Evolutionary conservation across 2,329 filamentous ascomycete genomes (phyloP), one percentile per base, ranked within the genome.

Genomic region (Nemania abortiva): DNA sequence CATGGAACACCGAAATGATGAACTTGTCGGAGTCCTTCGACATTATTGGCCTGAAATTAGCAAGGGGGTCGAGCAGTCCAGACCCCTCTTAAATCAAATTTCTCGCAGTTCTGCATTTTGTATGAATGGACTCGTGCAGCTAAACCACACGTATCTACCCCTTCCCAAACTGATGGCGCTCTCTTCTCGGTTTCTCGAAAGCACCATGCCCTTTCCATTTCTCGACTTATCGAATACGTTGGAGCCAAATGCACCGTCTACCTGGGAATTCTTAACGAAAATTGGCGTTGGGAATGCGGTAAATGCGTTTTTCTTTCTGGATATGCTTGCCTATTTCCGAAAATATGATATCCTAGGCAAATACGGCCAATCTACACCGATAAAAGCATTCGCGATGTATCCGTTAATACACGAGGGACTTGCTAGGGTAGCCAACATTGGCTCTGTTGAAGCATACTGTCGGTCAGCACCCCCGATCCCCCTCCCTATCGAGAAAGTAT

Each of bases 21-120:
- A 59, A 34, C 56, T 65, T 24, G 22, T 54, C n/a, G 55, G 31
- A 24, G 22, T 59, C 10, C 39, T 60, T 6, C 56, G 34, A n/a
- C 1, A 20, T n/a, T 20, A 55, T 22, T 60, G 55, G 63, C 22
- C 42, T 34, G 22, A 49, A 18, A 34, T 60, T 50, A 18, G 27
- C 1, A 34, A 1, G 15, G 47, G 31, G 5, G 37, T 60, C 10
- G 11, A 45, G 34, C 2, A 37, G n/a, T 45, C 18, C 9, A 15
- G 11, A 34, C 18, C 37, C 24, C 15, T 65, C 34, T 24, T 11
- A 37, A 2, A 34, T n/a, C 55, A 60, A 29, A 65, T 65, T 55
- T 47, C 47, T 10, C 4, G 29, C 24, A 7, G 18, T 47, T 24
- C 55, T 20, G 50, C 60, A 15, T 56, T 34, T 9, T 47, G 27